These are phyloP conservation scores for Euphorbia pulcherrima DNA, from an alignment of 345 rosid species.

Conservation along the genomic window DNA sequence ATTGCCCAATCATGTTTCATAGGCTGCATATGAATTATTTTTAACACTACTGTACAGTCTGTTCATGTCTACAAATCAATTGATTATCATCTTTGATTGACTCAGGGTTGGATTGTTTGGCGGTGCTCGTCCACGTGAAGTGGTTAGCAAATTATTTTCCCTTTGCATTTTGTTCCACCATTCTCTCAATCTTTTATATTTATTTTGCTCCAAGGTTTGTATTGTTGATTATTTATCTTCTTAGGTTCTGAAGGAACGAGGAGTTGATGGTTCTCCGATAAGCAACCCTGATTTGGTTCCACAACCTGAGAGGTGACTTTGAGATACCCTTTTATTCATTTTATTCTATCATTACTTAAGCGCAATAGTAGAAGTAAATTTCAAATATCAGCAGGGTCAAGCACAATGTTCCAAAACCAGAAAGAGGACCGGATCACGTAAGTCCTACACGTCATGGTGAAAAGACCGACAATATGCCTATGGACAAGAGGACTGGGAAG, in stretches of 20 bases:
- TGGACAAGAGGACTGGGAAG: constrained; percentile 43
- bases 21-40: background rate
- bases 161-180: constrained; percentile 1
- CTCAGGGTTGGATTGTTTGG: constrained; percentile 74
- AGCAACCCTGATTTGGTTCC: constrained; percentile 41
- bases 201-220: background rate
- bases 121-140: constrained; percentile 81
- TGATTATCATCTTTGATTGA: constrained; percentile 20
- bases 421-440: constrained; percentile 43
- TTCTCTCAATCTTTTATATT: background rate
- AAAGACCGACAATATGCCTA: constrained; percentile 35
- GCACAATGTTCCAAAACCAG: constrained; percentile 34
- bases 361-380: background rate
- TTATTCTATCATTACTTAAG: background rate
- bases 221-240: constrained; percentile 8
- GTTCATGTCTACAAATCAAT: background rate
- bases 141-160: constrained; percentile 43
- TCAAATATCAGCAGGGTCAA: constrained; percentile 35
- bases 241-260: constrained; percentile 74
- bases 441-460: constrained; percentile 28
- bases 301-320: constrained; percentile 49
- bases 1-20: background rate
- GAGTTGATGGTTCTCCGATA: constrained; percentile 41
- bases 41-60: background rate
- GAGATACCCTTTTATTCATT: background rate